Percentiles rank a stretch among this genome's conserved stretches.
Conservation (phyloP, 768 basidiomycete genomes). For the Mycena sanguinolenta region DNA sequence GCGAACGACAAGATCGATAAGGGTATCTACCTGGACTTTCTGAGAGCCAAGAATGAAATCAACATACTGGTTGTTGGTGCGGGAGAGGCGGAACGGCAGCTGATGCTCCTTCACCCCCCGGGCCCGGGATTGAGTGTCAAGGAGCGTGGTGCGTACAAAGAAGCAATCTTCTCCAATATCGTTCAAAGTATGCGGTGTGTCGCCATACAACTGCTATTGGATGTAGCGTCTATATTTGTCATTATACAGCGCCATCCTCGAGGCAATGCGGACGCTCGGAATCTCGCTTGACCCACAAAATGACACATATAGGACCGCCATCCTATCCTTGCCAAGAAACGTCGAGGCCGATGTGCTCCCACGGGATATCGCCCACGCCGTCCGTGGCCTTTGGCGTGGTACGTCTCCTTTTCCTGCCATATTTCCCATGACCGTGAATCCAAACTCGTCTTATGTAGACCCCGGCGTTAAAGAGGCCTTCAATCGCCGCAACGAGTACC, state of each 20-base stretch:
- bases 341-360: conserved; percentile 86
- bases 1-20: conserved; percentile 95
- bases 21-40: conserved; percentile 88
- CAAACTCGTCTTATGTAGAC: conserved; percentile 50
- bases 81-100: conserved; percentile 97
- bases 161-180: conserved; percentile 94
- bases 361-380: conserved; percentile 79
- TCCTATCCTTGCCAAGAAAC: conserved; percentile 80
- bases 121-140: conserved; percentile 86
- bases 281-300: conserved; percentile 79
- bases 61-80: conserved; percentile 97
- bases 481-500: conserved; percentile 89
- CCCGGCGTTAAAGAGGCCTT: conserved; percentile 87
- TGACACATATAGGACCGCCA: conserved; percentile 70
- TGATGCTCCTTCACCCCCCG: conserved; percentile 98
- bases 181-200: conserved; percentile 92
- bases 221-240: not conserved
- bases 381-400: conserved; percentile 79
- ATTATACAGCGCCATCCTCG: conserved; percentile 86
- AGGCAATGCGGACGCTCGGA: conserved; percentile 89
- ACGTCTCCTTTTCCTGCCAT: conserved; percentile 15
- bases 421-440: not conserved
- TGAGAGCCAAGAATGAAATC: conserved; percentile 87
- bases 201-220: not conserved
- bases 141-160: conserved; percentile 93